Percentiles rank a stretch among this genome's conserved stretches.
phyloP scores from a whole-genome alignment of 305 asterid genomes.

The Fraxinus angustifolia region DNA sequence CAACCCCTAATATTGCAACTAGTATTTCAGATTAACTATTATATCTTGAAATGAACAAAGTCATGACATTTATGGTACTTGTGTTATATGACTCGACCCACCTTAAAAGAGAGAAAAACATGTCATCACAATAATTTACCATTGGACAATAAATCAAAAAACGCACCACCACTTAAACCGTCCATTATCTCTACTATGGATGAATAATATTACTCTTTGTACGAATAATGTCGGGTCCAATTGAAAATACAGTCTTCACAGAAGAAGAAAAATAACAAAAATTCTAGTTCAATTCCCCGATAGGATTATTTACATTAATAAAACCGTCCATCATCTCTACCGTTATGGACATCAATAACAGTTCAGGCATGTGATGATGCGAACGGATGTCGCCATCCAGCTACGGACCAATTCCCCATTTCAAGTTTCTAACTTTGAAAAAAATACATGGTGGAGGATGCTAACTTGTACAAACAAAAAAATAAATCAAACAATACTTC shows the following conservation, averaged over 20 bases:
- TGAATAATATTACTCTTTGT: neutral
- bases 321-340: neutral
- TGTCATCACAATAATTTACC: too few species aligned
- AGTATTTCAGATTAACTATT: too few species aligned
- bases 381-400: neutral
- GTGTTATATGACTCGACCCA: too few species aligned
- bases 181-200: too few species aligned
- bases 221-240: neutral
- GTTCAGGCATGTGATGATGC: neutral
- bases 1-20: too few species aligned
- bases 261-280: too few species aligned
- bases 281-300: neutral
- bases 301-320: neutral
- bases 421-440: neutral
- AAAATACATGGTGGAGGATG: neutral
- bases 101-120: too few species aligned
- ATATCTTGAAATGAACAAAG: too few species aligned
- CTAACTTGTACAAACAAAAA: constrained; percentile 1
- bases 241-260: neutral
- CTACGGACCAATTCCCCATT: neutral
- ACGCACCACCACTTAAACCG: too few species aligned
- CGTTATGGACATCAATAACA: neutral
- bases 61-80: too few species aligned
- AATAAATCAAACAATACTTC: neutral
- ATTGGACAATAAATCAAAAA: too few species aligned